phyloP scores from a whole-genome alignment of 1,284 basidiomycete species.

The Cryptococcus floricola region DNA sequence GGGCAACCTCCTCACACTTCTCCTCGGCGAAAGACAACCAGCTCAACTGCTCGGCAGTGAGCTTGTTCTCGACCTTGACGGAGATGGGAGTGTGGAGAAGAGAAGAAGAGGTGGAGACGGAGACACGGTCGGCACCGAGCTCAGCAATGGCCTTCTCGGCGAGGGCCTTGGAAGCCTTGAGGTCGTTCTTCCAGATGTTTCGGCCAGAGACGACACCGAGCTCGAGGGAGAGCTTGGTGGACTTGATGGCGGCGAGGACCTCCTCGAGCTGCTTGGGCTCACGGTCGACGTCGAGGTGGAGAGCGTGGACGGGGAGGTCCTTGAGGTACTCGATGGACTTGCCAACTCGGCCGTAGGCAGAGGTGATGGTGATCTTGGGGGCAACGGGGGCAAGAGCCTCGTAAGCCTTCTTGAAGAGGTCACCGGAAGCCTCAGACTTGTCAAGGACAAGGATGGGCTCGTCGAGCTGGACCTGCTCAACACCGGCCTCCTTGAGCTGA shows the following conservation, averaged over 20 bases:
- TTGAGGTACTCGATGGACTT: slow-evolving; percentile 83
- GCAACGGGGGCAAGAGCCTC: slow-evolving; percentile 74
- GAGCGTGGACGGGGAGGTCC: slow-evolving; percentile 88
- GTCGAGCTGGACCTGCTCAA: slow-evolving; percentile 92
- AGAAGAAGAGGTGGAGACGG: slow-evolving; percentile 93
- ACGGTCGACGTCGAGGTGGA: slow-evolving; percentile 97
- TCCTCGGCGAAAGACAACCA: slow-evolving; percentile 99
- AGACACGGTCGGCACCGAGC: slow-evolving; percentile 81
- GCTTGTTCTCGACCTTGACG: slow-evolving; percentile 86
- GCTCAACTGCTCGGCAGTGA: slow-evolving; percentile 85
- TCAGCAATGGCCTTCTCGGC: slow-evolving; percentile 79
- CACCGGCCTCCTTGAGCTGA: slow-evolving; percentile 90
- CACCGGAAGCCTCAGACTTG: slow-evolving; percentile 70
- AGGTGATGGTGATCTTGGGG: slow-evolving; percentile 88
- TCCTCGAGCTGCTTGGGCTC: slow-evolving; percentile 84
- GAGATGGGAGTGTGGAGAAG: slow-evolving; percentile 98
- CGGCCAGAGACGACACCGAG: slow-evolving; percentile 97
- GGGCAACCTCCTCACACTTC: slow-evolving; percentile 89
- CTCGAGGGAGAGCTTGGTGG: slow-evolving; percentile 76
- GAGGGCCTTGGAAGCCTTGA: slow-evolving; percentile 73
- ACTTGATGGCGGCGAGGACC: slow-evolving; percentile 78
- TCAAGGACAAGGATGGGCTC: slow-evolving; percentile 97
- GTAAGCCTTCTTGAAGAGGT: slow-evolving; percentile 79
- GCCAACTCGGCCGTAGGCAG: slow-evolving; percentile 96
- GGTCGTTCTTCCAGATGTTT: slow-evolving; percentile 99